Conservation (phyloP, 768 basidiomycete genomes). For the Lentinula aciculospora region DNA sequence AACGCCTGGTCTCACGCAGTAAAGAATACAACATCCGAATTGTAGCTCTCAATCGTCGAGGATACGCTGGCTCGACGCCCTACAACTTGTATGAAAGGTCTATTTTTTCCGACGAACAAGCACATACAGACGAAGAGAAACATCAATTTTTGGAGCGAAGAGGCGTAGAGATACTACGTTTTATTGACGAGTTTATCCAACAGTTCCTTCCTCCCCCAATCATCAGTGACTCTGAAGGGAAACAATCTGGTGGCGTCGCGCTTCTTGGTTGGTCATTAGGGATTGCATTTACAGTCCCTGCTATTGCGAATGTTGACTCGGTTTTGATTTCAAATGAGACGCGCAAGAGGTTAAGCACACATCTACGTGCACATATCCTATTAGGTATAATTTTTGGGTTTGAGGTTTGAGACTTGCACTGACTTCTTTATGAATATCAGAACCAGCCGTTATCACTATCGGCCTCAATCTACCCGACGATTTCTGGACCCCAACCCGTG, state of each 20-base stretch:
- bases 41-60: conserved; percentile 29
- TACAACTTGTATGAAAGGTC: conserved; percentile 21
- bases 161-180: conserved; percentile 25
- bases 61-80: conserved; percentile 30
- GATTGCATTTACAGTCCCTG: conserved; percentile 16
- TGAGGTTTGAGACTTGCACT: background rate
- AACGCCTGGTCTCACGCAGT: conserved; percentile 21
- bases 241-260: conserved; percentile 20
- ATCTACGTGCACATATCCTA: conserved; percentile 21
- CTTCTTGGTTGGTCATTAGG: conserved; percentile 33
- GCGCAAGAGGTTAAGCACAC: conserved; percentile 10
- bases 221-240: background rate
- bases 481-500: conserved; percentile 20
- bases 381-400: conserved; percentile 20
- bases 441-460: conserved; percentile 19
- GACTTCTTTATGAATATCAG: conserved; percentile 9
- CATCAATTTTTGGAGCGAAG: conserved; percentile 19
- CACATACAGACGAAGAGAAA: conserved; percentile 18
- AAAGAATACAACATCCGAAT: conserved; percentile 22
- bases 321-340: conserved; percentile 13
- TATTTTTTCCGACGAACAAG: conserved; percentile 1
- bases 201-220: conserved; percentile 20
- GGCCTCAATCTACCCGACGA: conserved; percentile 18
- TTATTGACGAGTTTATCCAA: conserved; percentile 26
- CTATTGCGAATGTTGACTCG: conserved; percentile 15